phyloP scores from a whole-genome alignment of 2,329 filamentous ascomycete species.

The Exophiala bonariae region DNA sequence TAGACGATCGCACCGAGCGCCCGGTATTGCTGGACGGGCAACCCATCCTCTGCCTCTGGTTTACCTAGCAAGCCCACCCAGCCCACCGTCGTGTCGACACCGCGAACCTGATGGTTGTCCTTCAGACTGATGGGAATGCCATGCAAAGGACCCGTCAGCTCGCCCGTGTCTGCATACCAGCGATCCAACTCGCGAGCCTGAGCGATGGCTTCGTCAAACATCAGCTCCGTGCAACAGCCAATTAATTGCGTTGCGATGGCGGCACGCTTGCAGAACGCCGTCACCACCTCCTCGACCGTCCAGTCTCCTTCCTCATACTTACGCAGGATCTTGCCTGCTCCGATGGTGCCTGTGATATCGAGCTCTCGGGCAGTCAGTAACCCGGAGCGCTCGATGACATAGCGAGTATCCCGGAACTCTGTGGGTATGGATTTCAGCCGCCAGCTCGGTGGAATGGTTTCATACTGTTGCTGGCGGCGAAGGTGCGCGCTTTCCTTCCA shows the following conservation, averaged over 20 bases:
- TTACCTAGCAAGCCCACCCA: conserved; percentile 38
- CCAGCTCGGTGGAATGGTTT: conserved; percentile 5
- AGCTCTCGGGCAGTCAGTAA: conserved; percentile 7
- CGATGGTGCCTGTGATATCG: conserved; percentile 31
- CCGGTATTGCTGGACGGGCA: conserved; percentile 30
- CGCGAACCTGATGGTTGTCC: conserved; percentile 16
- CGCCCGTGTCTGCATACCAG: conserved; percentile 55
- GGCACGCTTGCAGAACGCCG: conserved; percentile 56
- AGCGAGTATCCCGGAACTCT: conserved; percentile 3
- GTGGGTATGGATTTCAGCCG: conserved; percentile 6
- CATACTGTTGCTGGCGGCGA: conserved; percentile 7
- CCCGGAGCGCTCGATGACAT: conserved; percentile 8
- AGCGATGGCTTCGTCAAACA: conserved; percentile 8
- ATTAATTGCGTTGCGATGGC: conserved; percentile 39
- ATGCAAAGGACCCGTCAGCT: conserved; percentile 63
- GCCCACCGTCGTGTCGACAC: conserved; percentile 38
- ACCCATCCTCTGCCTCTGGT: conserved; percentile 28
- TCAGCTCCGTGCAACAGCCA: conserved; percentile 8
- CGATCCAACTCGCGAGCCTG: conserved; percentile 43
- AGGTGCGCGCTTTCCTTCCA: conserved; percentile 10
- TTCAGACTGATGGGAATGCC: conserved; percentile 62
- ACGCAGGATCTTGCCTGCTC: conserved; percentile 34
- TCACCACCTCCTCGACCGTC: conserved; percentile 42
- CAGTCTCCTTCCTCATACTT: conserved; percentile 11
- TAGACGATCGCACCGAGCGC: conserved; percentile 50